Conservation (phyloP, 2,329 filamentous ascomycete genomes). For the Penicillium olsonii region DNA sequence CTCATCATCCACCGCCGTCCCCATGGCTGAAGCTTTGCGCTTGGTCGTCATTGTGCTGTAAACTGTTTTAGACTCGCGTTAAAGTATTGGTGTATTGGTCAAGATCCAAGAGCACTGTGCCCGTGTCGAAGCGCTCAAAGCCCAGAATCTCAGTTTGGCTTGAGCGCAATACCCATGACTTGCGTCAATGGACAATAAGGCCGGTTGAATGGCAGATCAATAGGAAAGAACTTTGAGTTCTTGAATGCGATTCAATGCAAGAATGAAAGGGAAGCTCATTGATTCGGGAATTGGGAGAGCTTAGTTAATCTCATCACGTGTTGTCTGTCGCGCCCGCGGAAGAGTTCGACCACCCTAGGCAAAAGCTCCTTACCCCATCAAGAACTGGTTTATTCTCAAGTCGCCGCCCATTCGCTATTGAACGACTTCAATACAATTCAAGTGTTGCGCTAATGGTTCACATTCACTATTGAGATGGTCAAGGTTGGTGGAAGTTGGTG, state of each 20-base stretch:
- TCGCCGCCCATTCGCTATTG: constrained; percentile 2
- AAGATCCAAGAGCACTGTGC: constrained; percentile 7
- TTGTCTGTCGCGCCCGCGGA: constrained; percentile 24
- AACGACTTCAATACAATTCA: neutral
- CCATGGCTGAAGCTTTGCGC: constrained; percentile 79
- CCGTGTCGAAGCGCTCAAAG: constrained; percentile 5
- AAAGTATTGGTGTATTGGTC: neutral
- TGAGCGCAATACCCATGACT: constrained; percentile 10
- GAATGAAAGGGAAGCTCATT: constrained; percentile 2
- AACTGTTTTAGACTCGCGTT: neutral
- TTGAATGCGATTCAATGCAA: neutral
- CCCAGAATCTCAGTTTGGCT: constrained; percentile 3
- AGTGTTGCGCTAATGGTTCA: constrained; percentile 21
- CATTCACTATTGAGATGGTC: constrained; percentile 39
- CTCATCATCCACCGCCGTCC: constrained; percentile 68
- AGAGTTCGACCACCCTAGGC: constrained; percentile 20
- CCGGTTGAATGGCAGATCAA: neutral
- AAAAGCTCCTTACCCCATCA: constrained; percentile 23
- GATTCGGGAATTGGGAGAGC: constrained; percentile 8
- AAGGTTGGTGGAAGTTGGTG: constrained; percentile 36
- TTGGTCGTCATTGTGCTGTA: constrained; percentile 77
- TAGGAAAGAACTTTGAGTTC: neutral
- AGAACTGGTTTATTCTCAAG: constrained; percentile 6
- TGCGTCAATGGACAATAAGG: neutral
- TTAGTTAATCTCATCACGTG: constrained; percentile 26